These are phyloP conservation scores for Sicyos baderoa DNA, from an alignment of 306 rosid species.

Conservation along the genomic window DNA sequence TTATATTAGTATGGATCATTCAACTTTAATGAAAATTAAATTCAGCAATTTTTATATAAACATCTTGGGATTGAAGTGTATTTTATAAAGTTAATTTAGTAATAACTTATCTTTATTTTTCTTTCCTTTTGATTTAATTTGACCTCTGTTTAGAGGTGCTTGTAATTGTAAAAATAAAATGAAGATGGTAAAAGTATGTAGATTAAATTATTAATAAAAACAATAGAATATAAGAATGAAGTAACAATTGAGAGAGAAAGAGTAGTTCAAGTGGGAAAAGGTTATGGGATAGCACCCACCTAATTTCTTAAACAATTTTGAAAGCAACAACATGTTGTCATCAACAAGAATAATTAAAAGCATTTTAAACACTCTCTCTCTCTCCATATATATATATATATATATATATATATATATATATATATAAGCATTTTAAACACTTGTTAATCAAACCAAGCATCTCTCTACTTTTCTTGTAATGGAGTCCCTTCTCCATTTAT, in stretches of 20 bases:
- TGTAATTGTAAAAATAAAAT: too few species aligned
- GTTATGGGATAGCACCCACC: conserved; percentile 1
- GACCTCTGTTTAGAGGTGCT: too few species aligned
- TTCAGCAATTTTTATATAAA: too few species aligned
- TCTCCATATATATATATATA: too few species aligned
- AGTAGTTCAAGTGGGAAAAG: background rate
- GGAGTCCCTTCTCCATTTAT: background rate
- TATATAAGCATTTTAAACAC: background rate
- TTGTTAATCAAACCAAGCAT: conserved; percentile 12
- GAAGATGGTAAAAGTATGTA: background rate
- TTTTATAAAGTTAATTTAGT: too few species aligned
- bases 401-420: too few species aligned
- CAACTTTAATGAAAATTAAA: too few species aligned
- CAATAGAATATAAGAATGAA: background rate
- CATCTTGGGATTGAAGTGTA: too few species aligned
- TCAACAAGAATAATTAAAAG: conserved; percentile 13
- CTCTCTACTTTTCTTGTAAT: background rate
- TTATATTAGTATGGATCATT: too few species aligned
- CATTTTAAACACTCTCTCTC: background rate
- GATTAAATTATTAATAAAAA: background rate
- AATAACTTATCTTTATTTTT: too few species aligned
- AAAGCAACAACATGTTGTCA: conserved; percentile 3
- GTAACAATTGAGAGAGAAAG: background rate
- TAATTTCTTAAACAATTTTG: background rate
- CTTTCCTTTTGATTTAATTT: too few species aligned